Conservation (phyloP, 805 yeast genomes). For the Schwanniomyces pseudopolymorphus region DNA sequence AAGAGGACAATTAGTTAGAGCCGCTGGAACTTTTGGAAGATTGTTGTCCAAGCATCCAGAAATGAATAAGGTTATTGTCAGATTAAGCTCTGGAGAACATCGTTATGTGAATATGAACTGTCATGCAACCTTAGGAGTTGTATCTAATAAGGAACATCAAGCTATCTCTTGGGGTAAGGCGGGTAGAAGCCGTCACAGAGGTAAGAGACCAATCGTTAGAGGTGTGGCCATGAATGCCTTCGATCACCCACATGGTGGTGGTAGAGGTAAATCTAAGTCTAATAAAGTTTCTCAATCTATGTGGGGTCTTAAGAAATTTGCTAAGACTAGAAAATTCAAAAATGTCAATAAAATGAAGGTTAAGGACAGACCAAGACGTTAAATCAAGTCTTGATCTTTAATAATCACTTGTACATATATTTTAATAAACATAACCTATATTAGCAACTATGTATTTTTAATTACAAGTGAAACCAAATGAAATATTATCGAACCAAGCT, state of each 20-base stretch:
- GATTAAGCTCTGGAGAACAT: conserved; percentile 89
- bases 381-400: conserved; percentile 1
- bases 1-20: conserved; percentile 87
- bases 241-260: conserved; percentile 99
- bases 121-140: conserved; percentile 91
- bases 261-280: conserved; percentile 98
- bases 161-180: conserved; percentile 92
- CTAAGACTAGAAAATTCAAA: conserved; percentile 91
- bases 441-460: not conserved
- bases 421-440: not conserved
- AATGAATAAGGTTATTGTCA: conserved; percentile 68
- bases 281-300: conserved; percentile 92
- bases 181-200: conserved; percentile 89
- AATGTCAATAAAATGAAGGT: conserved; percentile 81
- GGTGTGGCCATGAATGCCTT: conserved; percentile 98
- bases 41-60: conserved; percentile 75
- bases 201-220: conserved; percentile 92
- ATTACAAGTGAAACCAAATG: not conserved
- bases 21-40: conserved; percentile 95
- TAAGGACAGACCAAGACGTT: conserved; percentile 79
- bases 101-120: conserved; percentile 83
- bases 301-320: conserved; percentile 96
- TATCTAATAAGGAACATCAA: conserved; percentile 90
- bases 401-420: not conserved
- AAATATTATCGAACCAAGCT: not conserved